These are phyloP conservation scores for Yamadazyma friedrichii DNA, from an alignment of 1,139 yeast species.

Conservation along the genomic window DNA sequence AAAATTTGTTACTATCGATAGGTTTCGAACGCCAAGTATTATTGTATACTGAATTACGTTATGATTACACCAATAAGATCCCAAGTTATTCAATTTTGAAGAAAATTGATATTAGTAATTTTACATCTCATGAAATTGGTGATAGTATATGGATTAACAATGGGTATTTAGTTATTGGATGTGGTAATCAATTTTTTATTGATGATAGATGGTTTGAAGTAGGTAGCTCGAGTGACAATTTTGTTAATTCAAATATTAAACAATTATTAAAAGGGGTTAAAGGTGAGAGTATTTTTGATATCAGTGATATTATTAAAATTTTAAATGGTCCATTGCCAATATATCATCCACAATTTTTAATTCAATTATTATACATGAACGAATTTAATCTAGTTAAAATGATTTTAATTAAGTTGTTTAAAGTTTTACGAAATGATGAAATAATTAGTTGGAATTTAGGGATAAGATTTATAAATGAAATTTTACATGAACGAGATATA, in stretches of 20 bases:
- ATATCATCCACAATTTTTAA: conserved; percentile 87
- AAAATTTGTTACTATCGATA: conserved; percentile 75
- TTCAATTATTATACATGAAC: conserved; percentile 71
- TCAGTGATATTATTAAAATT: conserved; percentile 62
- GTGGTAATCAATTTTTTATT: conserved; percentile 86
- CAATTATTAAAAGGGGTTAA: conserved; percentile 49
- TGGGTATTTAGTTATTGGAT: conserved; percentile 77
- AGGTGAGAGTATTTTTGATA: conserved; percentile 19
- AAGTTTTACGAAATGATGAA: conserved; percentile 43
- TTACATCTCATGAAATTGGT: conserved; percentile 79
- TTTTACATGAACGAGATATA: conserved; percentile 12
- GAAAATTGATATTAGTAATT: conserved; percentile 65
- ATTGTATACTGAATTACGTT: conserved; percentile 77
- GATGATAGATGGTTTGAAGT: conserved; percentile 61
- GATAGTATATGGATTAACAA: conserved; percentile 84
- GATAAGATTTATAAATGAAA: conserved; percentile 23
- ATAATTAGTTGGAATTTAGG: conserved; percentile 36
- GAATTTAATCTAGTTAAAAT: conserved; percentile 56
- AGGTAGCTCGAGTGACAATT: conserved; percentile 24
- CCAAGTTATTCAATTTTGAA: conserved; percentile 81
- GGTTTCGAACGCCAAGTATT: conserved; percentile 67
- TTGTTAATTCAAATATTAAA: conserved; percentile 35
- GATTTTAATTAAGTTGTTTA: conserved; percentile 54
- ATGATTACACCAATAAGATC: conserved; percentile 78
- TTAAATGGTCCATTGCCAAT: conserved; percentile 87